Evolutionary conservation across 495 filamentous ascomycete genomes (phyloP), one percentile per base, ranked within the genome.

Genomic region (Penicillium steckii): DNA sequence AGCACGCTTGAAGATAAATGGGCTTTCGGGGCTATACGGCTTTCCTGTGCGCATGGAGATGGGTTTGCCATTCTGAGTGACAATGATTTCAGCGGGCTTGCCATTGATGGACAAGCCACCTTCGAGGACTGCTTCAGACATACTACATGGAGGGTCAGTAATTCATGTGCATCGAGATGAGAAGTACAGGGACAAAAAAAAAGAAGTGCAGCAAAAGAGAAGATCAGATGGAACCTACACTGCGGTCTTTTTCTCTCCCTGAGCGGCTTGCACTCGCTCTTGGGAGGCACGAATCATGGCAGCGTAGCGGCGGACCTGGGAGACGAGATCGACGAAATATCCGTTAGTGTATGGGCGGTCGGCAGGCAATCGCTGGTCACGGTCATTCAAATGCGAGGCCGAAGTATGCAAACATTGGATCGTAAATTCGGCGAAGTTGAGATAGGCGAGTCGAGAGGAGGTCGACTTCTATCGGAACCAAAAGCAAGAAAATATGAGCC

Each of bases 291-390:
- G 74, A 62, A 86, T 74, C 65, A 78, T 75, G 10, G 72, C 69
- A 43, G 86, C 87, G 78, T 89, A 88, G 48, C 84, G 81, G 61
- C 82, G 81, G 48, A 89, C 86, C 82, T 96, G 90, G 59, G 89
- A 87, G 62, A 92, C 80, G 48, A 96, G 85, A 75, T 97, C 93
- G 64, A 96, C 83, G 61, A 96, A 96, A 75, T 97, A 97, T 54
- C 85, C 85, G 78, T 85, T 87, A 80, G 82, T 90, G 75, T 96
- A 97, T 27, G 89, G 90, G 50, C 85, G 83, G 66, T 97, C 93
- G 66, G 82, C 71, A 35, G 89, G 86, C 55, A 87, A 81, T 38
- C 85, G 86, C 64, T 88, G 85, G 67, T 97, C 93, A 54, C 82
- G 82, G 60, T 90, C 89, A 74, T 80, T 84, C 15, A 96, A 76